phyloP scores from a whole-genome alignment of 371 early-diverging fungal species.

The Lichtheimia ornata region DNA sequence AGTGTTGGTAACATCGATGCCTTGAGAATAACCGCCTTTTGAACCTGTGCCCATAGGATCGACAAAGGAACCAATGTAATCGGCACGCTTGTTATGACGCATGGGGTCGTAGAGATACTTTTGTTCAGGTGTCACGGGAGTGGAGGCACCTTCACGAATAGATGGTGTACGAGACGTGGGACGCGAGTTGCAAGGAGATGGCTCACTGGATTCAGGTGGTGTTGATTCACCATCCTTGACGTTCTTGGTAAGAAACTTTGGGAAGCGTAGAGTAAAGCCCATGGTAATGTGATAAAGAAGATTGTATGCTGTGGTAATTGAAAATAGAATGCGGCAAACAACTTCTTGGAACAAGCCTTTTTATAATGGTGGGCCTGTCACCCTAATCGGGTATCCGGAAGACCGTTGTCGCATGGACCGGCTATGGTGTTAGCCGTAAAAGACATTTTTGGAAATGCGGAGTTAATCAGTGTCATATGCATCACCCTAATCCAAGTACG shows the following conservation, averaged over 20 bases:
- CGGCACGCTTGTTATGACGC: conserved; percentile 36
- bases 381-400: conserved; percentile 14
- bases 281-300: background rate
- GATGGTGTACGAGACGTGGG: conserved; percentile 7
- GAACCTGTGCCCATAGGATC: conserved; percentile 42
- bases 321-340: too few relatives aligned
- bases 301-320: background rate
- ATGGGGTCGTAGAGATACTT: conserved; percentile 41
- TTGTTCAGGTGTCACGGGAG: conserved; percentile 10
- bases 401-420: conserved; percentile 3
- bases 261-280: conserved; percentile 9
- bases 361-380: background rate
- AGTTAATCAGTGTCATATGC: too few relatives aligned
- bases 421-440: background rate
- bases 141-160: background rate
- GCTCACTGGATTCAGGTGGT: conserved; percentile 2
- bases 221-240: conserved; percentile 7
- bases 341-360: background rate
- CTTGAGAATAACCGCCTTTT: conserved; percentile 18
- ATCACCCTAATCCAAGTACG: background rate
- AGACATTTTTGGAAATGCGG: too few relatives aligned
- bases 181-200: conserved; percentile 7
- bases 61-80: conserved; percentile 31
- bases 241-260: conserved; percentile 9
- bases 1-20: conserved; percentile 31